phyloP scores from a whole-genome alignment of 768 basidiomycete genomes.

The Galerina marginata region DNA sequence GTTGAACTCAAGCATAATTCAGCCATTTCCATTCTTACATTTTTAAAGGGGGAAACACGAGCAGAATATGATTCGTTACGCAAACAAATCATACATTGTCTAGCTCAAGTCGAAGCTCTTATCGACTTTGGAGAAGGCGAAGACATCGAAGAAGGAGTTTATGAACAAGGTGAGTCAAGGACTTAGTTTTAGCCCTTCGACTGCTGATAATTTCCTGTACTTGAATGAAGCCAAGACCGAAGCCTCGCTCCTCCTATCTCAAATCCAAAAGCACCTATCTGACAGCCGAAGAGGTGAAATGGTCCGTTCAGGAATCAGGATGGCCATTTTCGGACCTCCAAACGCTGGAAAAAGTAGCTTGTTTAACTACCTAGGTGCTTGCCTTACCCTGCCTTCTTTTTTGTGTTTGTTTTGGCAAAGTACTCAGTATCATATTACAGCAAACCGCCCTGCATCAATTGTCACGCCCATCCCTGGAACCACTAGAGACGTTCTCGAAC shows the following conservation, averaged over 20 bases:
- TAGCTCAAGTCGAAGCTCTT: slow-evolving; percentile 83
- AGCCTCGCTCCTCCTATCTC: slow-evolving; percentile 51
- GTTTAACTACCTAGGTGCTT: slow-evolving; percentile 80
- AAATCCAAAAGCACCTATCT: slow-evolving; percentile 61
- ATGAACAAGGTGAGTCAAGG: slow-evolving; percentile 61
- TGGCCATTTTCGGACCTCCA: slow-evolving; percentile 91
- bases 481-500: slow-evolving; percentile 84
- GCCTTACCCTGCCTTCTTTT: slow-evolving; percentile 10
- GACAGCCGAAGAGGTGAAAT: slow-evolving; percentile 86
- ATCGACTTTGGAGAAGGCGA: slow-evolving; percentile 96
- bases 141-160: slow-evolving; percentile 84
- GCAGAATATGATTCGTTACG: slow-evolving; percentile 69
- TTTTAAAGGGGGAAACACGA: slow-evolving; percentile 62
- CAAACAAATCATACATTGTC: slow-evolving; percentile 67
- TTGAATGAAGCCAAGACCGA: slow-evolving; percentile 48
- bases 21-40: slow-evolving; percentile 9
- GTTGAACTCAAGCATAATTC: slow-evolving; percentile 2
- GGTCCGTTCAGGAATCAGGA: slow-evolving; percentile 77
- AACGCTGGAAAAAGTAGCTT: slow-evolving; percentile 95
- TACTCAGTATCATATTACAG: slow-evolving; percentile 40
- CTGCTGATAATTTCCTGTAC: neutral
- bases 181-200: neutral
- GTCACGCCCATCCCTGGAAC: slow-evolving; percentile 89
- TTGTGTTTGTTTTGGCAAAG: neutral
- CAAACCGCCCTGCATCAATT: slow-evolving; percentile 87